A percentile compares a stretch with the other conserved stretches of the same genome.
Conservation (phyloP, 164 flowering plant species). For the Piper longum region DNA sequence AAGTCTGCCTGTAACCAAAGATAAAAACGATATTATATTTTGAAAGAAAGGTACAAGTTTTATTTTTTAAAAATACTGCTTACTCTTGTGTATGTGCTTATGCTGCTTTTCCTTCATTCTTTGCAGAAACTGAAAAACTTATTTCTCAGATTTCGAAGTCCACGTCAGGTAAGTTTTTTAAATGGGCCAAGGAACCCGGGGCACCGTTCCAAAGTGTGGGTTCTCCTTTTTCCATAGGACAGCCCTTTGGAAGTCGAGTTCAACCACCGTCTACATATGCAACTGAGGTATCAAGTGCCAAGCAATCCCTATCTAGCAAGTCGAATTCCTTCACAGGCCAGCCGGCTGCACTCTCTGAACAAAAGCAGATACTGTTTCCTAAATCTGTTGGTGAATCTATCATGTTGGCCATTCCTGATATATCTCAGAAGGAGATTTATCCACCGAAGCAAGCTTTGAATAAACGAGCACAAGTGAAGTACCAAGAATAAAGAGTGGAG, state of each 20-base stretch:
- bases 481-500: slow-evolving; percentile 8
- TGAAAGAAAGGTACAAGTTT: background rate
- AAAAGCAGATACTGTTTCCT: slow-evolving; percentile 12
- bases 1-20: slow-evolving; percentile 6
- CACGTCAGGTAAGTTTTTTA: slow-evolving; percentile 16
- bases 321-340: slow-evolving; percentile 6
- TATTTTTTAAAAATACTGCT: background rate
- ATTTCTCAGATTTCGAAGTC: slow-evolving; percentile 13
- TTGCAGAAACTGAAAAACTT: slow-evolving; percentile 21
- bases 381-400: slow-evolving; percentile 10
- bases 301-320: slow-evolving; percentile 7
- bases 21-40: slow-evolving; percentile 3
- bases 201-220: slow-evolving; percentile 14
- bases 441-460: slow-evolving; percentile 8
- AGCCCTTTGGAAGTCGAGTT: slow-evolving; percentile 3
- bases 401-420: slow-evolving; percentile 4
- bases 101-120: background rate
- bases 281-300: slow-evolving; percentile 14
- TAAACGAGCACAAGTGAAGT: slow-evolving; percentile 8
- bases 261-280: slow-evolving; percentile 7
- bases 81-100: background rate
- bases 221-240: slow-evolving; percentile 18
- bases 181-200: slow-evolving; percentile 17
- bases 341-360: slow-evolving; percentile 8
- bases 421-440: slow-evolving; percentile 10